phyloP scores from a whole-genome alignment of 192 early-diverging fungal species.

The Entomortierella lignicola region DNA sequence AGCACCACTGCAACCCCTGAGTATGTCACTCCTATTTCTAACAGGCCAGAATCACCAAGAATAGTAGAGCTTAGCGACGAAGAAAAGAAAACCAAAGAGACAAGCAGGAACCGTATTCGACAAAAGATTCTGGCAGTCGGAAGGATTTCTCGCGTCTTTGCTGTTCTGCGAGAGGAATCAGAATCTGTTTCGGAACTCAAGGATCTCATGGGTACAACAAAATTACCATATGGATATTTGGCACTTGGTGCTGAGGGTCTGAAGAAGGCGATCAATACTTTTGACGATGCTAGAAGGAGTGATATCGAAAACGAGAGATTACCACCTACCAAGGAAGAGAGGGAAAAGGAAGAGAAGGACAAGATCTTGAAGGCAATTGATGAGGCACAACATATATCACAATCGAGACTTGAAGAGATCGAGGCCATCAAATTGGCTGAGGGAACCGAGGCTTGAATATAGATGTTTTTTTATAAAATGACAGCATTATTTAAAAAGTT shows the following conservation, averaged over 20 bases:
- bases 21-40: neutral
- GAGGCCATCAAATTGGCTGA: neutral
- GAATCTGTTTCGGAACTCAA: conserved; percentile 95
- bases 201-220: conserved; percentile 81
- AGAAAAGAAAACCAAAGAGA: neutral
- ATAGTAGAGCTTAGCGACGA: neutral
- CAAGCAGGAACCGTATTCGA: conserved; percentile 21
- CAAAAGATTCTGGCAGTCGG: conserved; percentile 92
- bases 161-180: conserved; percentile 85
- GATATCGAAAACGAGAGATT: conserved; percentile 94
- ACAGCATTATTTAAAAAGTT: too few relatives aligned
- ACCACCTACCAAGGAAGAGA: conserved; percentile 74
- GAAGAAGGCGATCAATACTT: conserved; percentile 87
- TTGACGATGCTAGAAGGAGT: conserved; percentile 89
- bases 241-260: conserved; percentile 93
- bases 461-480: too few relatives aligned
- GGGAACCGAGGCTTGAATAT: neutral
- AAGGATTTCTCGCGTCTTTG: conserved; percentile 88
- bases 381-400: conserved; percentile 23
- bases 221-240: conserved; percentile 86
- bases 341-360: conserved; percentile 17
- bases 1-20: neutral
- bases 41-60: neutral
- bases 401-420: conserved; percentile 11
- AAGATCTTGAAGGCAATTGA: conserved; percentile 49